A percentile compares a stretch with the other conserved stretches of the same genome.
Conservation (phyloP, 164 flowering plant genomes). For the Nymphaea colorata region DNA sequence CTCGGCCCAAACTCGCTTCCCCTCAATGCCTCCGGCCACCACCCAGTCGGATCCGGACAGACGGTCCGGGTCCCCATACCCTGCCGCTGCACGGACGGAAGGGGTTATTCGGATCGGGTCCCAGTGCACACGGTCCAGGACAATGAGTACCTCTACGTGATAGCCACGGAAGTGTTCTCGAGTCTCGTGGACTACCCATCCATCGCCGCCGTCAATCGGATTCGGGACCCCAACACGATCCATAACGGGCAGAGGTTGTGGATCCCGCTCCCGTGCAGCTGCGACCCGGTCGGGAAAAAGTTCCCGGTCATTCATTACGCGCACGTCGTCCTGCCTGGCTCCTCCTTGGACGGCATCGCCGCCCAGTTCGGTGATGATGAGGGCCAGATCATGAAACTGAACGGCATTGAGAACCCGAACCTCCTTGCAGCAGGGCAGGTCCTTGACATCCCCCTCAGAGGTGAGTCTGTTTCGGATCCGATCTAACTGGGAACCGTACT, state of each 20-base stretch:
- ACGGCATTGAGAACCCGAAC: constrained; percentile 19
- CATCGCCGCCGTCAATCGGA: constrained; percentile 31
- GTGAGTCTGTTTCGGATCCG: constrained; percentile 7
- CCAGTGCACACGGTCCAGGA: constrained; percentile 43
- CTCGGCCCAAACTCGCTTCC: constrained; percentile 50
- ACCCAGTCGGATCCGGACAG: constrained; percentile 7
- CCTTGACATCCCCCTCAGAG: constrained; percentile 50
- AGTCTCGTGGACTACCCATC: constrained; percentile 21
- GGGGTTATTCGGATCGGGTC: constrained; percentile 28
- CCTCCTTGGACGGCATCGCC: constrained; percentile 29
- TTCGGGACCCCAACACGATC: constrained; percentile 19
- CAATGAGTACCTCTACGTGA: constrained; percentile 29
- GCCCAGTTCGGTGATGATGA: constrained; percentile 17
- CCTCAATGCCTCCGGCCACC: constrained; percentile 15
- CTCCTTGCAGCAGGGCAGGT: constrained; percentile 26
- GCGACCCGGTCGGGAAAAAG: constrained; percentile 35
- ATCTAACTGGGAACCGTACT: background rate
- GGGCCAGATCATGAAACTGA: constrained; percentile 21
- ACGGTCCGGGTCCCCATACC: constrained; percentile 42
- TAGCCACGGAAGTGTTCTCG: constrained; percentile 36
- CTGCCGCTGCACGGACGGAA: constrained; percentile 45
- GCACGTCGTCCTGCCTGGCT: constrained; percentile 27
- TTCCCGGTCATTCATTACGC: constrained; percentile 39
- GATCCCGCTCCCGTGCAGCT: constrained; percentile 67
- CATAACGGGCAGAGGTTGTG: constrained; percentile 25